Evolutionary conservation across 768 basidiomycete genomes (phyloP).

Genomic region (Rhodotorula babjevae): DNA sequence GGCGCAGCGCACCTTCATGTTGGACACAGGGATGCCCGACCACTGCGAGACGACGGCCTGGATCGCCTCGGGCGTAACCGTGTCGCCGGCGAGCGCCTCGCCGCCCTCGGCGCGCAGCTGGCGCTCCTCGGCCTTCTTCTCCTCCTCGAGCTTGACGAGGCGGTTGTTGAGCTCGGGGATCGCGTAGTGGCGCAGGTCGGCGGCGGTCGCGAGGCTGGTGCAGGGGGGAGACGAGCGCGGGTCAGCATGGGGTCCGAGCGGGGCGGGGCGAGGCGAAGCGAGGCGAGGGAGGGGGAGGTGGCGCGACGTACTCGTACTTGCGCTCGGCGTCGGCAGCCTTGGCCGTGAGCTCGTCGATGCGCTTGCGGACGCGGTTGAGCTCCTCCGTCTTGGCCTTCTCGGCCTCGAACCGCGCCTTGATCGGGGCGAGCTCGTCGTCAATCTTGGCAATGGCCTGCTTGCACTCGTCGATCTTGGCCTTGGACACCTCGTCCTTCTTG

Average conservation of each 20-base stretch:
- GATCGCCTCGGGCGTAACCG: constrained; percentile 64
- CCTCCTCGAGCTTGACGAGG: constrained; percentile 55
- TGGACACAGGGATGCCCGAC: constrained; percentile 81
- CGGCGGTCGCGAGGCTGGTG: constrained; percentile 61
- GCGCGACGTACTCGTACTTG: constrained; percentile 54
- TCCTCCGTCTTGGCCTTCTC: constrained; percentile 53
- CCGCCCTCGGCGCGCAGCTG: constrained; percentile 43
- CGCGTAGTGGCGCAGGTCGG: constrained; percentile 85
- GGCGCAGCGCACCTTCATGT: constrained; percentile 25
- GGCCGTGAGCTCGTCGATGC: constrained; percentile 82
- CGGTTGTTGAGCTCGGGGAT: constrained; percentile 73
- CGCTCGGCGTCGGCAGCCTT: constrained; percentile 92
- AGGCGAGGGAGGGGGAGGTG: neutral
- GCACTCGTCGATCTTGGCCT: constrained; percentile 59
- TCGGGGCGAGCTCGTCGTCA: constrained; percentile 50
- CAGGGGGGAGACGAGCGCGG: constrained; percentile 38
- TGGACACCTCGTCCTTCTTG: constrained; percentile 81
- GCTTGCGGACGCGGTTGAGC: constrained; percentile 66
- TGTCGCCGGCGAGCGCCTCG: constrained; percentile 38
- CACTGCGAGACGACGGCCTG: constrained; percentile 89
- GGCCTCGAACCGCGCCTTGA: constrained; percentile 46
- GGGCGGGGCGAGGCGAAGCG: too few species aligned
- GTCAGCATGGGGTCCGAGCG: constrained; percentile 15
- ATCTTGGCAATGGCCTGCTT: constrained; percentile 69
- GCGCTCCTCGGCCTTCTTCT: constrained; percentile 64